A percentile compares a stretch with the other conserved stretches of the same genome.
Conservation (phyloP, 2,329 filamentous ascomycete genomes). For the Calycina herbarum region DNA sequence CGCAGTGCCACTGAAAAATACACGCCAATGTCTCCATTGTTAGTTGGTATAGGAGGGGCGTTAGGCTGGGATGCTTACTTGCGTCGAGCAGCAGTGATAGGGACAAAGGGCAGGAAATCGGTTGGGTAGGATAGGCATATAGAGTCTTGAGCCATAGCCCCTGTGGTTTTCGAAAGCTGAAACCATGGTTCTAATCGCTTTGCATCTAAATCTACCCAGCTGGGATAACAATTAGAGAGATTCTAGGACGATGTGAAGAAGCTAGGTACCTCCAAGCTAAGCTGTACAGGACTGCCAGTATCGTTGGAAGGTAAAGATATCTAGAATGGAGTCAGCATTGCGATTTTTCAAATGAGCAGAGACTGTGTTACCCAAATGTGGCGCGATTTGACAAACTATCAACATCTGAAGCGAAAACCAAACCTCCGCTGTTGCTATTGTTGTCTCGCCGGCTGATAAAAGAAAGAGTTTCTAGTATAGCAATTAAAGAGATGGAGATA, state of each 20-base stretch:
- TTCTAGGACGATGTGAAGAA: not conserved
- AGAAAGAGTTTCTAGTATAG: constrained; percentile 47
- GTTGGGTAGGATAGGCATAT: constrained; percentile 56
- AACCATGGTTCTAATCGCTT: constrained; percentile 62
- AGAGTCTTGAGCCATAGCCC: constrained; percentile 47
- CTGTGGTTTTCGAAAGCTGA: constrained; percentile 50
- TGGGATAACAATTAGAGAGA: constrained; percentile 19
- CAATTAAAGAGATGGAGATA: constrained; percentile 43
- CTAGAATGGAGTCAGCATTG: constrained; percentile 6
- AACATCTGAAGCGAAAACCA: constrained; percentile 34
- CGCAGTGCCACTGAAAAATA: constrained; percentile 48
- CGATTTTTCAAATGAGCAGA: not conserved
- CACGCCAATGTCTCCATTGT: constrained; percentile 50
- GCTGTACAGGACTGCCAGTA: constrained; percentile 55
- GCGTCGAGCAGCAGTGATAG: constrained; percentile 41
- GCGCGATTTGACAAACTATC: constrained; percentile 40
- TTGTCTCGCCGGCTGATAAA: constrained; percentile 22
- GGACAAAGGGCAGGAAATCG: constrained; percentile 47
- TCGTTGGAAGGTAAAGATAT: constrained; percentile 51
- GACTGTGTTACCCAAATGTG: constrained; percentile 38
- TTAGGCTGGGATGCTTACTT: constrained; percentile 13
- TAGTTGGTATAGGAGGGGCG: constrained; percentile 1
- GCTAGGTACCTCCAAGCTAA: constrained; percentile 47
- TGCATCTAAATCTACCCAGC: constrained; percentile 59
- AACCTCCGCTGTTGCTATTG: constrained; percentile 39